Evolutionary conservation across 805 yeast species (phyloP), one percentile per base, ranked within the genome.

Genomic region (Suhomyces sp.): DNA sequence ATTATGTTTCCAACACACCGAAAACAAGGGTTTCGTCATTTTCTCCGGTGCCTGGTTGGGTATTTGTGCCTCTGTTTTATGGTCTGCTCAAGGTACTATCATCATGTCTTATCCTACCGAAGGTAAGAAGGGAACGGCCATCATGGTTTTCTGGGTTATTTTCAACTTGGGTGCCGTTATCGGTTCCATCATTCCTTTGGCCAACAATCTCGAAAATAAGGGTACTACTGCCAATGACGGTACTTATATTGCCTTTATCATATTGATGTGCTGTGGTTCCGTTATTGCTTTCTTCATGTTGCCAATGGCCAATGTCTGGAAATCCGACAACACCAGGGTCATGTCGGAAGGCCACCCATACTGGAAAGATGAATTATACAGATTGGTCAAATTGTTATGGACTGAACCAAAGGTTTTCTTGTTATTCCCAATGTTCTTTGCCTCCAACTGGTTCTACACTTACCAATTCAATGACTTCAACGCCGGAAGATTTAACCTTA

Each of bases 391-490:
- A 27, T 54, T 67, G 31, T 59, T 74, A 42, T 51, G 47, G 35
- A 43, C 42, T 16, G 72, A 71, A 46, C 75, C 75, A 31, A 63
- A 58, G 51, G 71, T 78, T 33, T 50, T 70, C 31, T 53, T 72
- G 17, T 48, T 77, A 53, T 72, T 79, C 67, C 84, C 84, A 28
- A 69, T 76, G 74, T 79, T 78, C 53, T 72, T 75, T 45, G 68
- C 80, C 19, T 75, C 83, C 23, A 79, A 79, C 63, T 79, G 79
- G 79, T 79, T 77, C 62, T 77, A 77, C 65, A 74, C 83, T 29
- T 79, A 79, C 56, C 82, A 79, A 57, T 77, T 74, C 49, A 76
- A 77, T 53, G 77, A 73, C 39, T 65, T 71, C 56, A 78, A 78
- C 51, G 74, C 72, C 25, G 74, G 72, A 14, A 60, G 72, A 31